Evolutionary conservation across 768 basidiomycete species (phyloP).

Genomic region (Galerina marginata): DNA sequence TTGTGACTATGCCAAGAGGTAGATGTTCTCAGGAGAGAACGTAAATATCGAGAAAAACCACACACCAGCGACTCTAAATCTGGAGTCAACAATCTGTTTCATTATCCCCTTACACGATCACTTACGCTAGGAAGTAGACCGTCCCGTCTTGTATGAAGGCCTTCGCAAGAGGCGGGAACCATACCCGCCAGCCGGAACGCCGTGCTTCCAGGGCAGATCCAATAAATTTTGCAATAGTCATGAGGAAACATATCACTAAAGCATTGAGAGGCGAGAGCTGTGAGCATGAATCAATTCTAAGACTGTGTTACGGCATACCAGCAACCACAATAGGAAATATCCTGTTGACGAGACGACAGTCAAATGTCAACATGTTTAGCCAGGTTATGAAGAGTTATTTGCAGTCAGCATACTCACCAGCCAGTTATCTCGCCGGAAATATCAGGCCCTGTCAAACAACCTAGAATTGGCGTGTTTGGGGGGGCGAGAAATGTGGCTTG

Average conservation of each 20-base stretch:
- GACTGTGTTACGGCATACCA: not conserved
- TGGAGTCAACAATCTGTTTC: not conserved
- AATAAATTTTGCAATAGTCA: conserved; percentile 5
- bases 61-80: not conserved
- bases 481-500: not conserved
- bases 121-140: conserved; percentile 3
- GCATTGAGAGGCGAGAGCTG: too few species aligned
- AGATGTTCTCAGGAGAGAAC: not conserved
- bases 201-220: not conserved
- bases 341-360: not conserved
- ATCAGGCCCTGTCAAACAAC: conserved; percentile 1
- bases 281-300: not conserved
- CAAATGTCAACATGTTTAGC: not conserved
- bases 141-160: conserved; percentile 5
- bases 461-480: not conserved
- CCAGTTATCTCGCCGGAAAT: conserved; percentile 2
- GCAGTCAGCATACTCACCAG: not conserved
- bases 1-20: not conserved
- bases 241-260: not conserved
- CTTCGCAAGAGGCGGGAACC: not conserved
- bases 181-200: not conserved
- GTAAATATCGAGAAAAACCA: not conserved
- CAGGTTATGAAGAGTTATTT: not conserved
- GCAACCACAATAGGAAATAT: not conserved
- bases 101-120: not conserved